Conservation (phyloP, 495 filamentous ascomycete species). For the Hypoxylon subgilvum region DNA sequence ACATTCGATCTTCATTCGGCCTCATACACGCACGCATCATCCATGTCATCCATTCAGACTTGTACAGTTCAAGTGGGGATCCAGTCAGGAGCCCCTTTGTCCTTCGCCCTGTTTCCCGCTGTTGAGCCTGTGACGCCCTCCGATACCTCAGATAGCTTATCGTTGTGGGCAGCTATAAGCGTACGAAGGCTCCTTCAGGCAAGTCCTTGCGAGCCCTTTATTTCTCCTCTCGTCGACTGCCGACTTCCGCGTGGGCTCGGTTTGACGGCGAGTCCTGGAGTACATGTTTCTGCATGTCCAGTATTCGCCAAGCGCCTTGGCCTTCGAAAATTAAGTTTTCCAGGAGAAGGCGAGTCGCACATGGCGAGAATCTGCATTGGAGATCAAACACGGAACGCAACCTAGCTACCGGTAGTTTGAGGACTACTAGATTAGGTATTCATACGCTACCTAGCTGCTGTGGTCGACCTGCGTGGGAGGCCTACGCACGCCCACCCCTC, state of each 20-base stretch:
- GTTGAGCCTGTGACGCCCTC: conserved; percentile 1
- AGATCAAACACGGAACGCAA: conserved; percentile 34
- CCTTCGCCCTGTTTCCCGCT: conserved; percentile 16
- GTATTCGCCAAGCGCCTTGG: conserved; percentile 25
- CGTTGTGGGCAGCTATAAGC: conserved; percentile 34
- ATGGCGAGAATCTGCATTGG: conserved; percentile 36
- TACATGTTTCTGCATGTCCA: no score
- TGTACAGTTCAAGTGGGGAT: conserved; percentile 16
- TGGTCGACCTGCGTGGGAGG: conserved; percentile 6
- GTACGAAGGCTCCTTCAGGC: conserved; percentile 31
- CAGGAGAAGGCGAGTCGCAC: conserved; percentile 29
- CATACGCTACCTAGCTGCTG: conserved; percentile 22
- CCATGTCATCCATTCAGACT: conserved; percentile 6
- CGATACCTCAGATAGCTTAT: conserved; percentile 32
- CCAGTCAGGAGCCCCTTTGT: conserved; percentile 4
- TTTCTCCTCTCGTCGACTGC: conserved; percentile 24
- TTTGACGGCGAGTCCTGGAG: conserved; percentile 14
- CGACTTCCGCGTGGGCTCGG: conserved; percentile 27
- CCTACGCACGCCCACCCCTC: conserved; percentile 24
- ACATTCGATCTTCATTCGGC: conserved; percentile 24
- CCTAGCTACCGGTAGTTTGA: conserved; percentile 32
- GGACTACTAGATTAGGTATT: conserved; percentile 33
- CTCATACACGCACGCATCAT: not conserved
- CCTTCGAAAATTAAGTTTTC: conserved; percentile 13
- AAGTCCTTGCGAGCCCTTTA: conserved; percentile 41